Evolutionary conservation across 140 eudicot species (phyloP).

Genomic region (Senecio squalidus): DNA sequence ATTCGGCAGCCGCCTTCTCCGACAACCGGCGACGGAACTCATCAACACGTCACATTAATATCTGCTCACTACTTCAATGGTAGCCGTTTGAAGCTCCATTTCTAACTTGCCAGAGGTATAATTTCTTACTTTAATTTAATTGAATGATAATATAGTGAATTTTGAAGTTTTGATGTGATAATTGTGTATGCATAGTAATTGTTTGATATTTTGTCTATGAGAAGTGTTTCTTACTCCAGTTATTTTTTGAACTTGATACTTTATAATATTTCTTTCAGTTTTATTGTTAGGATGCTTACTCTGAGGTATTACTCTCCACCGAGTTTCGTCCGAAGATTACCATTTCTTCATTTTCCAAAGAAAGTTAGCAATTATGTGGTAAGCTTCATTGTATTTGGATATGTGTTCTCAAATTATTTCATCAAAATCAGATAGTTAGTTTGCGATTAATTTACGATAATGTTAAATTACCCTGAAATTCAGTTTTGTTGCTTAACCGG

Average conservation of each 20-base stretch:
- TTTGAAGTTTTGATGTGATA: background rate
- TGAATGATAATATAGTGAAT: background rate
- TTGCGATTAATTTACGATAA: too few species aligned
- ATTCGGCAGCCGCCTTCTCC: too few species aligned
- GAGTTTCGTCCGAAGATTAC: slow-evolving; percentile 24
- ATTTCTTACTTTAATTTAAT: background rate
- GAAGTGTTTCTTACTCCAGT: background rate
- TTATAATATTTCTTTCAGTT: too few species aligned
- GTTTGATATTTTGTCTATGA: slow-evolving; percentile 9
- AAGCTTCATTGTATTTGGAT: slow-evolving; percentile 12
- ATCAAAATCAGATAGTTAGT: background rate
- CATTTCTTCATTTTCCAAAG: slow-evolving; percentile 25
- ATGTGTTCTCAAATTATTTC: background rate
- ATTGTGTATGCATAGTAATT: background rate
- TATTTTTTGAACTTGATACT: background rate
- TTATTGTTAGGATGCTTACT: slow-evolving; percentile 42
- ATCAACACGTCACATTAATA: too few species aligned
- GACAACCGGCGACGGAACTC: too few species aligned
- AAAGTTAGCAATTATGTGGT: slow-evolving; percentile 27
- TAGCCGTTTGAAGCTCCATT: slow-evolving; percentile 5
- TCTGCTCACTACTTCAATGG: slow-evolving; percentile 1
- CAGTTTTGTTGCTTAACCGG: too few species aligned
- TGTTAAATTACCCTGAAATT: too few species aligned
- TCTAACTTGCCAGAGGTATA: slow-evolving; percentile 6
- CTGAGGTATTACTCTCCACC: slow-evolving; percentile 39